Conservation (phyloP, 176 grass and related monocot genomes). For the Eleusine indica region DNA sequence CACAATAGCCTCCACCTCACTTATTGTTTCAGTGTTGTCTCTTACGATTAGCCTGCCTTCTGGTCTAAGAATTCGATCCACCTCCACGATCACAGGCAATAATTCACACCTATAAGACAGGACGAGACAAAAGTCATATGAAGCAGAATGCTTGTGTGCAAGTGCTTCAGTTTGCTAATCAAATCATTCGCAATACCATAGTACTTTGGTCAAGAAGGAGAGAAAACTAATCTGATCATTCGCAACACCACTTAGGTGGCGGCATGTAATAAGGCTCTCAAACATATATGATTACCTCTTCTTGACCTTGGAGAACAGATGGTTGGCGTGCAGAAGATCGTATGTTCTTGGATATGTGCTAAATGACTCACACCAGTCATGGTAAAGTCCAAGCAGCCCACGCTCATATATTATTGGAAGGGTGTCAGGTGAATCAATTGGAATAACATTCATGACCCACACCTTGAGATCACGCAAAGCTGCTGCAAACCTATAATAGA, state of each 20-base stretch:
- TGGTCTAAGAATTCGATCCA: slow-evolving; percentile 78
- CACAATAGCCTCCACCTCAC: slow-evolving; percentile 54
- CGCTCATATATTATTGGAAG: slow-evolving; percentile 85
- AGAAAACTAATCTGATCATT: not conserved
- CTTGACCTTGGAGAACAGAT: slow-evolving; percentile 83
- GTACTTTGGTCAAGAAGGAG: not conserved
- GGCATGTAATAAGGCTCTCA: not conserved
- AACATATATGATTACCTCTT: slow-evolving; percentile 50
- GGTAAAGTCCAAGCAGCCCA: slow-evolving; percentile 77
- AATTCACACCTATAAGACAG: slow-evolving; percentile 59
- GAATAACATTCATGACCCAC: slow-evolving; percentile 90
- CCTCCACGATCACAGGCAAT: slow-evolving; percentile 64
- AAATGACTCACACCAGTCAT: slow-evolving; percentile 92
- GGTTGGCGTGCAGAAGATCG: slow-evolving; percentile 77
- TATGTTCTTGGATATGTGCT: slow-evolving; percentile 88
- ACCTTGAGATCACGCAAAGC: slow-evolving; percentile 70
- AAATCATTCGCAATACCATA: not conserved
- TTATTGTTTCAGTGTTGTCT: slow-evolving; percentile 57
- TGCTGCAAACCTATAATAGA: slow-evolving; percentile 72
- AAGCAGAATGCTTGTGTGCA: not conserved
- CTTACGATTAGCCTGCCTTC: slow-evolving; percentile 71
- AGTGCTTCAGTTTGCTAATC: too few relatives aligned
- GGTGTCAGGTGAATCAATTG: slow-evolving; percentile 75
- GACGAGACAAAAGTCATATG: not conserved
- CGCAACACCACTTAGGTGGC: not conserved